Conservation (phyloP, 2,329 filamentous ascomycete genomes). For the Sclerotinia minor region DNA sequence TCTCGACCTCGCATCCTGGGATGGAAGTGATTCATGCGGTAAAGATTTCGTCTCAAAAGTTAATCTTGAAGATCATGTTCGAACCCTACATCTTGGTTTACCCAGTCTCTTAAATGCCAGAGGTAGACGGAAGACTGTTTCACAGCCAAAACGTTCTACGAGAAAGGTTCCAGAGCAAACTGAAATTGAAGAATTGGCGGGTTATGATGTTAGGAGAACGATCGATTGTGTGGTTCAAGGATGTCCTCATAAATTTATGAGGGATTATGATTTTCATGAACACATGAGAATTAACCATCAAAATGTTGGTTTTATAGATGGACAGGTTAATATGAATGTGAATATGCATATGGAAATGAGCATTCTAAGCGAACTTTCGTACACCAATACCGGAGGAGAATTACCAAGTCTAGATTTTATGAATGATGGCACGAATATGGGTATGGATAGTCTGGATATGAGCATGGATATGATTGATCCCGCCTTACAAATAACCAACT, state of each 20-base stretch:
- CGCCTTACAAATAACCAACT: slow-evolving; percentile 8
- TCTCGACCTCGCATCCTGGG: slow-evolving; percentile 64
- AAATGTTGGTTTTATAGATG: slow-evolving; percentile 14
- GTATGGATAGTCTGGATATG: not conserved
- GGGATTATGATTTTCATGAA: slow-evolving; percentile 57
- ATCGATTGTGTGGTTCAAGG: slow-evolving; percentile 52
- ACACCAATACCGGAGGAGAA: slow-evolving; percentile 1
- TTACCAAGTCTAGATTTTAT: slow-evolving; percentile 18
- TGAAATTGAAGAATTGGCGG: slow-evolving; percentile 53
- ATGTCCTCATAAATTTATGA: slow-evolving; percentile 57
- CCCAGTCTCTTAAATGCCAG: slow-evolving; percentile 44
- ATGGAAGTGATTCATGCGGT: slow-evolving; percentile 67
- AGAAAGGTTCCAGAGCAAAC: slow-evolving; percentile 22
- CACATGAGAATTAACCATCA: slow-evolving; percentile 53
- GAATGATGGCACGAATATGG: not conserved
- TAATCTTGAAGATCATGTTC: slow-evolving; percentile 79
- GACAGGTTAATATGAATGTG: slow-evolving; percentile 11
- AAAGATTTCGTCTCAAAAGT: slow-evolving; percentile 74
- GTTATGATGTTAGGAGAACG: slow-evolving; percentile 47
- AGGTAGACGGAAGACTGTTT: slow-evolving; percentile 40
- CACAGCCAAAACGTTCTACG: slow-evolving; percentile 1
- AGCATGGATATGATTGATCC: slow-evolving; percentile 22
- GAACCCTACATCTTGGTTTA: slow-evolving; percentile 75
- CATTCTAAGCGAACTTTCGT: not conserved
- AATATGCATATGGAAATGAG: not conserved